These are phyloP conservation scores for Microsporum ferrugineum DNA, from an alignment of 2,329 filamentous ascomycete genomes.

Conservation along the genomic window DNA sequence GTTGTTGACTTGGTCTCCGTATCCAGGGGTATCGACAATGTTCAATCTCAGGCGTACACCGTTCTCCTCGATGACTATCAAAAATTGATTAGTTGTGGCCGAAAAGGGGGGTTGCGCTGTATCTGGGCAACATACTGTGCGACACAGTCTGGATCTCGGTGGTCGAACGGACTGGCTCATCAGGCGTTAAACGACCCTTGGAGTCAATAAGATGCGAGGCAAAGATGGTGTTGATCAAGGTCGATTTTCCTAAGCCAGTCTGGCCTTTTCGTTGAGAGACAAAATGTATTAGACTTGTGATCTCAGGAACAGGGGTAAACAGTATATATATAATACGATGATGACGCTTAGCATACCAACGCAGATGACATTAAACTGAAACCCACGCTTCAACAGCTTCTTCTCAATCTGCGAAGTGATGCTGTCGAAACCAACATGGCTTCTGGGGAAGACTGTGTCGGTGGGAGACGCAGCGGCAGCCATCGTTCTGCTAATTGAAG, in stretches of 20 bases:
- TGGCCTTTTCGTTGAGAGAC: slow-evolving; percentile 53
- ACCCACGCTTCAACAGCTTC: slow-evolving; percentile 98
- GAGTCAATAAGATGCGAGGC: slow-evolving; percentile 98
- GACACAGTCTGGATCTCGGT: slow-evolving; percentile 98
- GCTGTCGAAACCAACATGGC: slow-evolving; percentile 99
- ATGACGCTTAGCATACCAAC: slow-evolving; percentile 60
- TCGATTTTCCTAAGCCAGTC: slow-evolving; percentile 97
- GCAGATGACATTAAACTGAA: slow-evolving; percentile 99
- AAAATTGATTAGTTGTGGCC: neutral
- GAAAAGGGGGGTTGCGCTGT: neutral
- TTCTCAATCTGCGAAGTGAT: slow-evolving; percentile 99
- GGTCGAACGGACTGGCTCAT: slow-evolving; percentile 86
- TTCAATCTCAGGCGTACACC: slow-evolving; percentile 93
- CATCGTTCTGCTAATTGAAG: slow-evolving; percentile 6
- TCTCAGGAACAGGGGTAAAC: neutral
- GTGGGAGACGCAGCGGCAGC: slow-evolving; percentile 10
- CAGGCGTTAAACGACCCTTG: slow-evolving; percentile 85
- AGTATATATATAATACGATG: neutral
- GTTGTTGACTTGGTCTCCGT: slow-evolving; percentile 98
- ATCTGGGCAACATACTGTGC: slow-evolving; percentile 48
- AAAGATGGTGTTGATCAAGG: slow-evolving; percentile 99
- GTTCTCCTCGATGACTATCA: slow-evolving; percentile 85
- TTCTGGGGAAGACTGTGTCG: slow-evolving; percentile 65
- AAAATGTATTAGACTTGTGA: neutral
- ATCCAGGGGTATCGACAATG: slow-evolving; percentile 97